Evolutionary conservation across 495 filamentous ascomycete genomes (phyloP).

Genomic region (Aspergillus ostianus): DNA sequence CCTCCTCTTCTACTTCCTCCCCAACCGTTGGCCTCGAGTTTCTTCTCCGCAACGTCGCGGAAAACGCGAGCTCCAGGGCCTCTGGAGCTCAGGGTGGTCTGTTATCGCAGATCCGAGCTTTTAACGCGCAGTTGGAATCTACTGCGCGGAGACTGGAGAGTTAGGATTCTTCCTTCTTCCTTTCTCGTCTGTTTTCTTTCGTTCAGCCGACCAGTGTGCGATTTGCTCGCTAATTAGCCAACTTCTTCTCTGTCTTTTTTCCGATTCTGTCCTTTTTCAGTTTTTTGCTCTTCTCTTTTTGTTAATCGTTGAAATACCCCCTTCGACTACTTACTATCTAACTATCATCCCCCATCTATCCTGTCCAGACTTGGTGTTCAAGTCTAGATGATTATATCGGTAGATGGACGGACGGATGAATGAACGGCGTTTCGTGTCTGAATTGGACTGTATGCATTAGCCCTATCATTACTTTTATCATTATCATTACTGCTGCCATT

Average conservation of each 20-base stretch:
- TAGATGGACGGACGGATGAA: too few relatives aligned
- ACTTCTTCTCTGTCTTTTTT: neutral
- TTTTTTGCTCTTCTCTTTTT: too few relatives aligned
- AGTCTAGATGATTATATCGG: too few relatives aligned
- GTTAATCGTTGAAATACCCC: too few relatives aligned
- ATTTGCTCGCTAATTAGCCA: constrained; percentile 32
- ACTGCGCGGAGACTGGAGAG: constrained; percentile 34
- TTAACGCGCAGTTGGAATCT: constrained; percentile 46
- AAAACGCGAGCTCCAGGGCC: constrained; percentile 39
- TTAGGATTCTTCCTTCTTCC: constrained; percentile 8
- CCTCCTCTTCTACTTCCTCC: constrained; percentile 12
- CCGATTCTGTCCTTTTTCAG: too few relatives aligned
- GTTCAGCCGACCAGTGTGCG: neutral
- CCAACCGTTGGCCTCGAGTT: constrained; percentile 42
- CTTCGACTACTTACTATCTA: too few relatives aligned
- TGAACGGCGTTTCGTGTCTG: too few relatives aligned
- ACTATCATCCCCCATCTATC: too few relatives aligned
- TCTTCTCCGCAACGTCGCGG: constrained; percentile 40
- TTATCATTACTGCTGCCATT: too few relatives aligned
- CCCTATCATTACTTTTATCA: too few relatives aligned
- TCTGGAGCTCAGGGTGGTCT: constrained; percentile 42
- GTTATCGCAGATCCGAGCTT: constrained; percentile 39
- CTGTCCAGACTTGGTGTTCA: too few relatives aligned
- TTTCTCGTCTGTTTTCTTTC: constrained; percentile 1
- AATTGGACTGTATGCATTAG: too few relatives aligned